Percentiles rank a stretch among this genome's conserved stretches.
phyloP scores from a whole-genome alignment of 306 rosid genomes.

The Dicorynia guianensis region DNA sequence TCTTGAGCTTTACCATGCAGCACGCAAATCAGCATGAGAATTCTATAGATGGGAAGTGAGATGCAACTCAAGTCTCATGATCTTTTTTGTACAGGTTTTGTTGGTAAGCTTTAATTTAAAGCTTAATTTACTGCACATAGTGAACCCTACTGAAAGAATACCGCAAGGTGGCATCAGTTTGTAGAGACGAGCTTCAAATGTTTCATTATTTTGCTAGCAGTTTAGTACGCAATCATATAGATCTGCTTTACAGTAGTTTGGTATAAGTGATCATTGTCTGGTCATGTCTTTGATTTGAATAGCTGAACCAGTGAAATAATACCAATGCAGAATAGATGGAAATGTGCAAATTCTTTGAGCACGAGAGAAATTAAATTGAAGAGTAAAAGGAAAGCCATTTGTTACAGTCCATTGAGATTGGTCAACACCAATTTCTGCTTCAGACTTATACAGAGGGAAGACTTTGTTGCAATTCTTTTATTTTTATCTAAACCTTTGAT shows the following conservation, averaged over 20 bases:
- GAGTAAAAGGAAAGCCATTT: neutral
- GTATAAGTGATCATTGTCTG: too few relatives aligned
- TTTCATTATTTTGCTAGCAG: conserved; percentile 30
- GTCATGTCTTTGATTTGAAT: too few relatives aligned
- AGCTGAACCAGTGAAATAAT: too few relatives aligned
- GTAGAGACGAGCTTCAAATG: conserved; percentile 31
- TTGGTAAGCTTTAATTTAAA: conserved; percentile 31
- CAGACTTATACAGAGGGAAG: neutral
- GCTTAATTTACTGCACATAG: conserved; percentile 39
- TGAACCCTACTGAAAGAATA: conserved; percentile 32
- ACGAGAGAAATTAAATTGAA: neutral
- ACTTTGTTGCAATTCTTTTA: neutral
- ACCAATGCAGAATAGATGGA: too few relatives aligned
- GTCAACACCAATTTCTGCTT: neutral
- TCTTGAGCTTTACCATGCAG: conserved; percentile 94
- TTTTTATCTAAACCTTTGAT: neutral
- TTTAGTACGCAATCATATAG: too few relatives aligned
- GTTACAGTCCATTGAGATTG: neutral
- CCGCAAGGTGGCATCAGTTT: conserved; percentile 29
- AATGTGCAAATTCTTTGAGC: neutral
- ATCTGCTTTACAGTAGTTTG: too few relatives aligned
- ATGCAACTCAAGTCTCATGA: conserved; percentile 6
- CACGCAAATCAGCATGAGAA: conserved; percentile 57
- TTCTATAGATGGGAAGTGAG: conserved; percentile 24
- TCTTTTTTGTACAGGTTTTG: conserved; percentile 54